Base-by-base conservation (phyloP, 2,329 filamentous ascomycete genomes). In the Helotiales sp. region DNA sequence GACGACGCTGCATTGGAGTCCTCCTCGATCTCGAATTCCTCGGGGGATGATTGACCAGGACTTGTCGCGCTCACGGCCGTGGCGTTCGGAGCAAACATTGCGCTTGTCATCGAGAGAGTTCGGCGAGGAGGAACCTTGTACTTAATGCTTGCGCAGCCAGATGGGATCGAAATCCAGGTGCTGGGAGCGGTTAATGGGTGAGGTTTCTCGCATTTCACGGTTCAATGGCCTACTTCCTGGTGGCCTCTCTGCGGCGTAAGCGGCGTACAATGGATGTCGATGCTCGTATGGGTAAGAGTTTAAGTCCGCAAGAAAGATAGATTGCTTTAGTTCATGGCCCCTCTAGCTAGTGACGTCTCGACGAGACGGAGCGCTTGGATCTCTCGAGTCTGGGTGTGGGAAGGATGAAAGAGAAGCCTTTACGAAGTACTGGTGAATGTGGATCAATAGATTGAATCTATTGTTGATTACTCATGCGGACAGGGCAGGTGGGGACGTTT, bases 11-110 rank as follows among this genome's bases (percentile, higher is more conserved):
- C 40, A 44, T 62, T 61, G 17, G 50, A 51, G n/a, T 68, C 67
- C 10, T 69, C 67, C 9, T 67, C 67, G 31, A 62, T 55, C 5
- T 67, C 66, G 51, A 67, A 66, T 3, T 57, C 59, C 22, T 69
- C 67, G 7, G 66, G 67, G 5, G 67, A 70, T 2, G 67, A 68
- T 5, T 59, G 59, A 15, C 55, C 54, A 19, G 60, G 62, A 44
- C 60, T 66, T 15, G 62, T 59, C 10, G 54, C 51, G 17, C 52
- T 60, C 50, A 62, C 60, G 50, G 64, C 53, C 46, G 60, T 48
- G n/a, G 55, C 17, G n/a, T 52, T 51, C 36, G 64, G 62, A 29
- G 52, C 56, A 52, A 59, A 60, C 33, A 60, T 57, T 52, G 62
- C 46, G 50, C 55, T 59, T 49, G 65, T 53, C 59, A 60, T 62